phyloP scores from a whole-genome alignment of 2,329 filamentous ascomycete species.

The Neospermospora avenae region DNA sequence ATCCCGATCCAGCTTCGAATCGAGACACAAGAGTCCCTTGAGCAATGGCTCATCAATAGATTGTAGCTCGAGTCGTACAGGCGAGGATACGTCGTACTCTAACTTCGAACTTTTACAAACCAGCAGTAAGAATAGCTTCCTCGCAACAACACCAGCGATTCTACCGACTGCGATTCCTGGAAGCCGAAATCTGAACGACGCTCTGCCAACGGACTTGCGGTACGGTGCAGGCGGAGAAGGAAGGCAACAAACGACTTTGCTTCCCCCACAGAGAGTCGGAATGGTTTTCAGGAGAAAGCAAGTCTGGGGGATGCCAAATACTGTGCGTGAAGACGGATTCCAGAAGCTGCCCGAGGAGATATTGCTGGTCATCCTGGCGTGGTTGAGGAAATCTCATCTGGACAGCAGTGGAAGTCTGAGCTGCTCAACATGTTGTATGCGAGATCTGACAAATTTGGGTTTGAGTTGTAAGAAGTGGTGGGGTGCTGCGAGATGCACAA shows the following conservation, averaged over 20 bases:
- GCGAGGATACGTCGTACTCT: slow-evolving; percentile 23
- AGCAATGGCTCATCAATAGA: slow-evolving; percentile 28
- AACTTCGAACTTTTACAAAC: slow-evolving; percentile 6
- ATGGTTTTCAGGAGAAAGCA: neutral
- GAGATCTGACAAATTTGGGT: slow-evolving; percentile 53
- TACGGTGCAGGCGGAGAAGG: slow-evolving; percentile 18
- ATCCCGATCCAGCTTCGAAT: slow-evolving; percentile 27
- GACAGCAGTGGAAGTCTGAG: slow-evolving; percentile 44
- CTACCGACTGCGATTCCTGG: slow-evolving; percentile 2
- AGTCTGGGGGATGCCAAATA: slow-evolving; percentile 14
- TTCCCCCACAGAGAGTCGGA: slow-evolving; percentile 19
- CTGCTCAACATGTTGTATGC: slow-evolving; percentile 64
- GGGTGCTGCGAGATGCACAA: slow-evolving; percentile 40
- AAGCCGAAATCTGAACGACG: slow-evolving; percentile 17
- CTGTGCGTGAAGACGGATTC: slow-evolving; percentile 49
- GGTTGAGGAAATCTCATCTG: slow-evolving; percentile 52
- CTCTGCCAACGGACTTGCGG: slow-evolving; percentile 14
- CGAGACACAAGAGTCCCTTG: slow-evolving; percentile 30
- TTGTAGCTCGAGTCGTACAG: slow-evolving; percentile 23
- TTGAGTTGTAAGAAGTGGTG: slow-evolving; percentile 50
- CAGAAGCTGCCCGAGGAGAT: slow-evolving; percentile 57
- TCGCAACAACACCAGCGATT: slow-evolving; percentile 6
- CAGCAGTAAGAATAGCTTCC: slow-evolving; percentile 8
- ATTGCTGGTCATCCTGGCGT: slow-evolving; percentile 52
- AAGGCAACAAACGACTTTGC: slow-evolving; percentile 10